phyloP scores from a whole-genome alignment of 116 monocot species.

The Cymodocea nodosa region DNA sequence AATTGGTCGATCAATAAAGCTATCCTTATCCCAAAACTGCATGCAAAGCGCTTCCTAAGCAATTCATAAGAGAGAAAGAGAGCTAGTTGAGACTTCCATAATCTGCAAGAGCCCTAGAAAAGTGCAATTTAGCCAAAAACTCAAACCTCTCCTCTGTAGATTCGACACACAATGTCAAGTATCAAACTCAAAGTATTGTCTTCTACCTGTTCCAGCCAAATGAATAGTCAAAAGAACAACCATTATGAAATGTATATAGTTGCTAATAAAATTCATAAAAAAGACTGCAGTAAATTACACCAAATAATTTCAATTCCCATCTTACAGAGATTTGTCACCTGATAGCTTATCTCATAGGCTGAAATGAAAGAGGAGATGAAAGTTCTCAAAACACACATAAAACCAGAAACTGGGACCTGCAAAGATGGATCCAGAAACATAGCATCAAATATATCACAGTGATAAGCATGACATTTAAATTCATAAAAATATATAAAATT shows the following conservation, averaged over 20 bases:
- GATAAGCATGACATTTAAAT: no score
- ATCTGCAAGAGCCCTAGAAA: background rate
- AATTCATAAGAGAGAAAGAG: slow-evolving; percentile 6
- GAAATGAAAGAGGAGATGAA: slow-evolving; percentile 89
- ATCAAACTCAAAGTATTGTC: slow-evolving; percentile 32
- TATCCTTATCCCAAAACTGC: slow-evolving; percentile 94
- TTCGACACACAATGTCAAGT: slow-evolving; percentile 52
- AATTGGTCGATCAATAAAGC: slow-evolving; percentile 88
- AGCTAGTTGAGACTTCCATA: background rate
- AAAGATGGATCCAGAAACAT: slow-evolving; percentile 9
- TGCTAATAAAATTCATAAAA: background rate
- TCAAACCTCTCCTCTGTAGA: slow-evolving; percentile 75
- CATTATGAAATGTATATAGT: background rate
- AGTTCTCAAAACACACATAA: slow-evolving; percentile 63
- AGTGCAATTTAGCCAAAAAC: background rate
- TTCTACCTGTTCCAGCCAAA: slow-evolving; percentile 30
- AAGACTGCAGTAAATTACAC: background rate
- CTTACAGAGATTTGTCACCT: slow-evolving; percentile 25
- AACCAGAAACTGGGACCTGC: slow-evolving; percentile 87
- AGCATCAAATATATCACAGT: no score
- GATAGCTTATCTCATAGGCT: slow-evolving; percentile 61
- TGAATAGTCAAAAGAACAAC: slow-evolving; percentile 2
- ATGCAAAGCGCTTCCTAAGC: slow-evolving; percentile 81
- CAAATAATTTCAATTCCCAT: background rate
- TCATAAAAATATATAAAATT: no score